These are phyloP conservation scores for Phytopythium montanum DNA, from an alignment of 352 stramenopile species.

Conservation along the genomic window DNA sequence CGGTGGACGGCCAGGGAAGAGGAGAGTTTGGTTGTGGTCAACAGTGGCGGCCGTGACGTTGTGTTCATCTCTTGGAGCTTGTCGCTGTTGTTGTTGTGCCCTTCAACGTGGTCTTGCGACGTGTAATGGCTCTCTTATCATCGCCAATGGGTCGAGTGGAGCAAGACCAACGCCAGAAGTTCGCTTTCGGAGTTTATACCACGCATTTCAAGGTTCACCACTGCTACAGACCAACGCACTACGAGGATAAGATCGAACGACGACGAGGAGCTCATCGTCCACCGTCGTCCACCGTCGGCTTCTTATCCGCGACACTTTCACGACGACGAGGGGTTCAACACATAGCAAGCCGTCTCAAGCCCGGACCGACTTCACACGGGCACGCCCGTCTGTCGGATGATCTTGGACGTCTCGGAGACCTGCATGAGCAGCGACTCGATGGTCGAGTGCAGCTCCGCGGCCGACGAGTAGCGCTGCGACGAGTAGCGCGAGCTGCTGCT, in stretches of 20 bases:
- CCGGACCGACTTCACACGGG: constrained; percentile 22
- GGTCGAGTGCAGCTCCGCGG: constrained; percentile 57
- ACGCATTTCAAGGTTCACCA: neutral
- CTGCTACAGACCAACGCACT: neutral
- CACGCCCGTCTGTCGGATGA: constrained; percentile 42
- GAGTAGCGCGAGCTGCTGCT: constrained; percentile 41
- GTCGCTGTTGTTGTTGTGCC: too few species aligned
- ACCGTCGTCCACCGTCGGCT: neutral
- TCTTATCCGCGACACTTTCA: neutral
- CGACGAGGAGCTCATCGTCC: neutral
- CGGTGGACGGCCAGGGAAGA: neutral
- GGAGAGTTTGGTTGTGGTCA: neutral
- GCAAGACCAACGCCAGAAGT: neutral
- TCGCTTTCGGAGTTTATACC: neutral
- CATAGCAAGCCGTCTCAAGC: neutral
- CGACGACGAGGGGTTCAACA: neutral
- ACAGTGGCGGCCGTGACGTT: neutral
- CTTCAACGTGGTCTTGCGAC: too few species aligned
- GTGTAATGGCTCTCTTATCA: too few species aligned
- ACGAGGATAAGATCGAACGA: neutral
- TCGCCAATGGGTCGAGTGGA: neutral
- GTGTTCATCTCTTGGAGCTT: too few species aligned
- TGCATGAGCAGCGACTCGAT: constrained; percentile 74
- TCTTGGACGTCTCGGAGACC: constrained; percentile 60
- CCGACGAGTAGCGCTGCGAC: constrained; percentile 39